A percentile compares a stretch with the other conserved stretches of the same genome.
phyloP scores from a whole-genome alignment of 306 rosid genomes.

The Corylus heterophylla region DNA sequence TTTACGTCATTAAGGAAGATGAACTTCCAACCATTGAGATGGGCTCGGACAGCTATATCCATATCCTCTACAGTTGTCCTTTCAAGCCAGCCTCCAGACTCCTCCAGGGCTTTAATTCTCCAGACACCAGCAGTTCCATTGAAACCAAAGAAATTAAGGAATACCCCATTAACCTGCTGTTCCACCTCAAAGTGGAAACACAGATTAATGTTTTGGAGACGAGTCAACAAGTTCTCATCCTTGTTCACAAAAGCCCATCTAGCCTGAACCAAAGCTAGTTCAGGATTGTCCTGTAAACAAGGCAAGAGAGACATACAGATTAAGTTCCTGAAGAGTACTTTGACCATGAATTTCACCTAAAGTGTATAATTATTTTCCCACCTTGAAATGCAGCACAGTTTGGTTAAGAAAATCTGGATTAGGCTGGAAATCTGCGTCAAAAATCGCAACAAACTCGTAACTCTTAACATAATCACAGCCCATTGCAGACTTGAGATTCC shows the following conservation, averaged over 20 bases:
- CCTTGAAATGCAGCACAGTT: constrained; percentile 92
- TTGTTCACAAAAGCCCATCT: constrained; percentile 95
- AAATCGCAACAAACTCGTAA: constrained; percentile 91
- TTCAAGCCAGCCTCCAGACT: constrained; percentile 96
- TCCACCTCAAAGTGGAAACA: constrained; percentile 99
- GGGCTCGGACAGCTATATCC: constrained; percentile 98
- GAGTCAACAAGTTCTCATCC: constrained; percentile 92
- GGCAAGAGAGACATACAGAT: not conserved
- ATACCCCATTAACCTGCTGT: constrained; percentile 91
- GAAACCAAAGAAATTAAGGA: constrained; percentile 90
- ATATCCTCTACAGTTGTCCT: constrained; percentile 96
- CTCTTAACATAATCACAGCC: constrained; percentile 79
- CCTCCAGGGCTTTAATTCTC: constrained; percentile 93
- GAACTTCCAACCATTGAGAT: constrained; percentile 94
- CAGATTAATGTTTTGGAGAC: constrained; percentile 90
- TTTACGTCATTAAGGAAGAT: constrained; percentile 84
- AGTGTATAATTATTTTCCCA: constrained; percentile 29
- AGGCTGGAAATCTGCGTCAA: constrained; percentile 96
- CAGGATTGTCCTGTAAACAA: constrained; percentile 71
- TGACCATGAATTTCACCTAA: constrained; percentile 9
- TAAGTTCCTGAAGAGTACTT: constrained; percentile 22
- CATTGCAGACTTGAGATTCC: constrained; percentile 98
- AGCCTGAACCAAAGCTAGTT: constrained; percentile 87
- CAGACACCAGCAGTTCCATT: constrained; percentile 99
- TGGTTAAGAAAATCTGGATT: constrained; percentile 89